Conservation (phyloP, 2,329 filamentous ascomycete species). For the Escovopsis sp. region DNA sequence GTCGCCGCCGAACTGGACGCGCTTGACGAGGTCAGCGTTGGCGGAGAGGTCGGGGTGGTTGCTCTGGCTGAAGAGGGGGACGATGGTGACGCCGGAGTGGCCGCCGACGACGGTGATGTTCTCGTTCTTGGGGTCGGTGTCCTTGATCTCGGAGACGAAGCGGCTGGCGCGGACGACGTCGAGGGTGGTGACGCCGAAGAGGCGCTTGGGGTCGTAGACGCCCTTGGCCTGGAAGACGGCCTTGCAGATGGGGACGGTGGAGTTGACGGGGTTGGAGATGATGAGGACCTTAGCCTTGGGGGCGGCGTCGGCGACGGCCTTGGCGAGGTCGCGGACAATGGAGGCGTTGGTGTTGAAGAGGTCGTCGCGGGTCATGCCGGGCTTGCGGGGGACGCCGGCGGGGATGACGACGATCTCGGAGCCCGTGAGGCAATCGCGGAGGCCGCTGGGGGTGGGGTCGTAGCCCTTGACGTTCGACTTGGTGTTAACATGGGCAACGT, state of each 20-base stretch:
- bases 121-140: slow-evolving; percentile 79
- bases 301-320: slow-evolving; percentile 75
- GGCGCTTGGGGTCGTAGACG: slow-evolving; percentile 98
- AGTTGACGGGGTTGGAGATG: slow-evolving; percentile 99
- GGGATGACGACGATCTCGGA: slow-evolving; percentile 94
- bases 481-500: slow-evolving; percentile 98
- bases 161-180: slow-evolving; percentile 94
- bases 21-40: slow-evolving; percentile 68
- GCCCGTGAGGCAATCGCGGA: slow-evolving; percentile 67
- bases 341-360: slow-evolving; percentile 99
- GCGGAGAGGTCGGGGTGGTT: slow-evolving; percentile 71
- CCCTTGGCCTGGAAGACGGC: slow-evolving; percentile 92
- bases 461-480: slow-evolving; percentile 90
- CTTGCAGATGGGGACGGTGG: slow-evolving; percentile 91
- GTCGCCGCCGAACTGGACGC: slow-evolving; percentile 97
- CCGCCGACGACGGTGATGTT: slow-evolving; percentile 93
- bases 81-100: slow-evolving; percentile 96
- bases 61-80: slow-evolving; percentile 92
- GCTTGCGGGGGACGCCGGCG: slow-evolving; percentile 96
- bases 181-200: slow-evolving; percentile 98
- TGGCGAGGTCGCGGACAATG: slow-evolving; percentile 96
- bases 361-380: slow-evolving; percentile 99
- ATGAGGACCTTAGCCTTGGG: slow-evolving; percentile 92
- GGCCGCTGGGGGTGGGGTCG: slow-evolving; percentile 59
- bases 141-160: slow-evolving; percentile 93